Percentiles rank a stretch among this genome's conserved stretches.
phyloP scores from a whole-genome alignment of 2,329 filamentous ascomycete genomes.

The Trichoderma aggressivum region DNA sequence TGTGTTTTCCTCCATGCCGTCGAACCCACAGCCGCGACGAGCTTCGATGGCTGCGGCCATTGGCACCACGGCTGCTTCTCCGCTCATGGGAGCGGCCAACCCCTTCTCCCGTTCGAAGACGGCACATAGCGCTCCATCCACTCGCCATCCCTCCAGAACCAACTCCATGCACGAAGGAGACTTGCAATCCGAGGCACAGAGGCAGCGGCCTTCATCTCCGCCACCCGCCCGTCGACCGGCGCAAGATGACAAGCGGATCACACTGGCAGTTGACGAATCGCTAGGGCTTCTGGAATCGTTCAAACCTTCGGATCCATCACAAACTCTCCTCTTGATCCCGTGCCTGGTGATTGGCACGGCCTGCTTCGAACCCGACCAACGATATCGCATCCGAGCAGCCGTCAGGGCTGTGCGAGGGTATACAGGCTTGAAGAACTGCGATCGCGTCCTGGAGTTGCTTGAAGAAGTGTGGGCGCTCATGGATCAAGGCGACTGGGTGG shows the following conservation, averaged over 20 bases:
- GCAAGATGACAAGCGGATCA: constrained; percentile 51
- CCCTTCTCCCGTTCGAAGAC: constrained; percentile 22
- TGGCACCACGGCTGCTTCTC: constrained; percentile 24
- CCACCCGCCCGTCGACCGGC: constrained; percentile 46
- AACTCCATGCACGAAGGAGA: constrained; percentile 41
- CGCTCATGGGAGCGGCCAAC: constrained; percentile 17
- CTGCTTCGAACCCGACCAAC: constrained; percentile 51
- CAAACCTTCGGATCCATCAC: constrained; percentile 54
- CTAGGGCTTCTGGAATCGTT: constrained; percentile 54
- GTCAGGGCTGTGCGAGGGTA: constrained; percentile 53
- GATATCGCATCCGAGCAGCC: constrained; percentile 49
- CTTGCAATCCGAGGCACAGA: constrained; percentile 23
- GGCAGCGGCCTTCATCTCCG: constrained; percentile 37
- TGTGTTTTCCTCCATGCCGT: constrained; percentile 10
- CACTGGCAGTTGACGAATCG: constrained; percentile 54
- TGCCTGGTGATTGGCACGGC: constrained; percentile 60
- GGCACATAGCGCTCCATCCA: constrained; percentile 32
- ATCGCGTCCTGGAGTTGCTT: constrained; percentile 51
- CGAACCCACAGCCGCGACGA: constrained; percentile 26
- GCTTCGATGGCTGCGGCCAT: constrained; percentile 37
- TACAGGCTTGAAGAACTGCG: constrained; percentile 57
- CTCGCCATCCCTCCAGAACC: constrained; percentile 37
- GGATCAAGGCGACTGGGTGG: constrained; percentile 54
- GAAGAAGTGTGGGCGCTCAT: constrained; percentile 59
- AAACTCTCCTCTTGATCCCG: constrained; percentile 58